Evolutionary conservation across 306 rosid genomes (phyloP).

Genomic region (Cicer cuneatum): DNA sequence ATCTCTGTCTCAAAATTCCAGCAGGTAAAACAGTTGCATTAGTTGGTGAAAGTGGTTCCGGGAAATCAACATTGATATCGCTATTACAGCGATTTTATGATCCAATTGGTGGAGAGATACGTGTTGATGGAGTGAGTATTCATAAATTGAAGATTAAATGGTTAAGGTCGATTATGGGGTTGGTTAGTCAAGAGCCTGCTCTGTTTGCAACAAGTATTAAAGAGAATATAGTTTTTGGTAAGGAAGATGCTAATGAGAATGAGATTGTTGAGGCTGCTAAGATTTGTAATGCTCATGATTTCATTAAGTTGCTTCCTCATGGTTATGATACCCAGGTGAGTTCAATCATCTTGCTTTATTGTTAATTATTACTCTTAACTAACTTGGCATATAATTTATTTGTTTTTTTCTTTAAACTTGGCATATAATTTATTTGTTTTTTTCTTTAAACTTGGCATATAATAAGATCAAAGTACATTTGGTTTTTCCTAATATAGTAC

Average conservation of each 20-base stretch:
- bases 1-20: conserved; percentile 60
- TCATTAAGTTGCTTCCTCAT: conserved; percentile 72
- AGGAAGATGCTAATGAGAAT: conserved; percentile 68
- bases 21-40: conserved; percentile 81
- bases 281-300: conserved; percentile 83
- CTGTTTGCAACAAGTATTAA: conserved; percentile 79
- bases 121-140: conserved; percentile 71
- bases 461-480: background rate
- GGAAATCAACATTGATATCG: conserved; percentile 79
- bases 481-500: background rate
- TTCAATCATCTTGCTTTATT: background rate
- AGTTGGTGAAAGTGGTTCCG: conserved; percentile 91
- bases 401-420: no score
- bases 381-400: no score
- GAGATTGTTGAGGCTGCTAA: conserved; percentile 72
- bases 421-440: no score
- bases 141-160: conserved; percentile 69
- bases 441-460: no score
- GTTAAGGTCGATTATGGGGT: conserved; percentile 87
- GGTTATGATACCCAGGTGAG: conserved; percentile 83
- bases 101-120: conserved; percentile 68
- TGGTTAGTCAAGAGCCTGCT: conserved; percentile 95
- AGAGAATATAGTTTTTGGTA: conserved; percentile 86
- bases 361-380: no score
- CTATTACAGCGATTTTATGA: conserved; percentile 86